These are phyloP conservation scores for Mycena olivaceomarginata DNA, from an alignment of 768 basidiomycete species.

Conservation along the genomic window DNA sequence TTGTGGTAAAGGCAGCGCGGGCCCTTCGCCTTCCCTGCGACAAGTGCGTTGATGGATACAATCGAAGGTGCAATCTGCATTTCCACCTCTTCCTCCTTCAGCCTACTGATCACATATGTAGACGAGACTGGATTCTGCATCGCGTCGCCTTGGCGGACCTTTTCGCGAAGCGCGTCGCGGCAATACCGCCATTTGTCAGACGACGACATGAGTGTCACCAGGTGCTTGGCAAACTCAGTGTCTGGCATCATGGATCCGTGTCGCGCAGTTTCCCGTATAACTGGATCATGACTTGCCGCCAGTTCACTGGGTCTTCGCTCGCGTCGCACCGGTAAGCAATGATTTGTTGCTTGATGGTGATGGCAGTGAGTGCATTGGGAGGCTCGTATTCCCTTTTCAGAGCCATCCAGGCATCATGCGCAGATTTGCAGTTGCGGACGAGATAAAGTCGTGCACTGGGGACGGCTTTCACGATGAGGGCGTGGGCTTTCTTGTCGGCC, in stretches of 20 bases:
- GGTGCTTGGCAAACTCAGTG: slow-evolving; percentile 38
- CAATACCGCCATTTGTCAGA: slow-evolving; percentile 31
- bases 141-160: background rate
- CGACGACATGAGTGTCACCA: slow-evolving; percentile 33
- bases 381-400: slow-evolving; percentile 43
- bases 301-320: slow-evolving; percentile 24
- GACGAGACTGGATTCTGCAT: slow-evolving; percentile 17
- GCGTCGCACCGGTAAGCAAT: slow-evolving; percentile 5
- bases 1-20: background rate
- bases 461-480: slow-evolving; percentile 38
- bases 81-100: slow-evolving; percentile 28
- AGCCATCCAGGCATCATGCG: slow-evolving; percentile 36
- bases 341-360: slow-evolving; percentile 13
- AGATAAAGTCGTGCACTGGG: slow-evolving; percentile 33
- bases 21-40: slow-evolving; percentile 7
- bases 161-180: slow-evolving; percentile 28
- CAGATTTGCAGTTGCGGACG: slow-evolving; percentile 31
- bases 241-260: slow-evolving; percentile 40
- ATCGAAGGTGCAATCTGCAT: slow-evolving; percentile 28
- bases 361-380: slow-evolving; percentile 28
- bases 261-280: slow-evolving; percentile 33
- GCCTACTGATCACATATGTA: background rate
- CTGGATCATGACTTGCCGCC: slow-evolving; percentile 34
- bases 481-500: slow-evolving; percentile 36
- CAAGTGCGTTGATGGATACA: slow-evolving; percentile 22